A percentile compares a stretch with the other conserved stretches of the same genome.
These are phyloP conservation scores for Tylopilus sp. DNA, from an alignment of 1,284 basidiomycete genomes.

Conservation along the genomic window DNA sequence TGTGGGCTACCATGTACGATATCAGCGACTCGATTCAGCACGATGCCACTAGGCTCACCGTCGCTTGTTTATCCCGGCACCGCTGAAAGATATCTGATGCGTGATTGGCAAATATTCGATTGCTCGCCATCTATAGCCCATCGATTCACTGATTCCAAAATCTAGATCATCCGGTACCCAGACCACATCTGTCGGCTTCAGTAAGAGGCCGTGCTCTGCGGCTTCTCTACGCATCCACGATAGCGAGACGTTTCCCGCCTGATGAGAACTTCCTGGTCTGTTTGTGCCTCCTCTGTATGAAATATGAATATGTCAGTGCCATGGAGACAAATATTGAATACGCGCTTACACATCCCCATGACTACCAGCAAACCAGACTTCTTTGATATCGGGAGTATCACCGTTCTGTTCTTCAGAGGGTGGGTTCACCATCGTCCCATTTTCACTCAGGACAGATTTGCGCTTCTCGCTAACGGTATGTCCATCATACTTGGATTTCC, in stretches of 20 bases:
- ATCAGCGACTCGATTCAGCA: slow-evolving; percentile 1
- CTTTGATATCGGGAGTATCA: slow-evolving; percentile 33
- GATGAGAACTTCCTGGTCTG: slow-evolving; percentile 18
- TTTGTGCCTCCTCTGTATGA: slow-evolving; percentile 33
- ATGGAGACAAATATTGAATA: neutral
- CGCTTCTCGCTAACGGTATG: neutral
- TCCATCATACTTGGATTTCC: slow-evolving; percentile 19
- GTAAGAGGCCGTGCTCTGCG: slow-evolving; percentile 24
- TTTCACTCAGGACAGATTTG: slow-evolving; percentile 2
- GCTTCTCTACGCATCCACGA: slow-evolving; percentile 45
- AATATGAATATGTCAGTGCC: slow-evolving; percentile 7
- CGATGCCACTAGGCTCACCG: slow-evolving; percentile 20
- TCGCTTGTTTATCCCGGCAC: slow-evolving; percentile 14
- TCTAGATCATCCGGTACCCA: slow-evolving; percentile 43
- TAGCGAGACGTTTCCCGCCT: slow-evolving; percentile 37
- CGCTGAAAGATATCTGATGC: slow-evolving; percentile 35
- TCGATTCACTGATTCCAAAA: slow-evolving; percentile 29
- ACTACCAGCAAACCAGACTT: slow-evolving; percentile 47
- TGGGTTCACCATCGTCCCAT: neutral
- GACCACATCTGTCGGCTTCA: slow-evolving; percentile 34
- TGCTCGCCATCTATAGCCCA: slow-evolving; percentile 28
- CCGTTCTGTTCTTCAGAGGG: neutral
- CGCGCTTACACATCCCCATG: slow-evolving; percentile 46
- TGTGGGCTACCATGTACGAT: slow-evolving; percentile 27
- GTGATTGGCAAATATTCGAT: slow-evolving; percentile 42